Evolutionary conservation across 148 eudicot species (phyloP), one percentile per base, ranked within the genome.

Genomic region (Rhododendron henanense): DNA sequence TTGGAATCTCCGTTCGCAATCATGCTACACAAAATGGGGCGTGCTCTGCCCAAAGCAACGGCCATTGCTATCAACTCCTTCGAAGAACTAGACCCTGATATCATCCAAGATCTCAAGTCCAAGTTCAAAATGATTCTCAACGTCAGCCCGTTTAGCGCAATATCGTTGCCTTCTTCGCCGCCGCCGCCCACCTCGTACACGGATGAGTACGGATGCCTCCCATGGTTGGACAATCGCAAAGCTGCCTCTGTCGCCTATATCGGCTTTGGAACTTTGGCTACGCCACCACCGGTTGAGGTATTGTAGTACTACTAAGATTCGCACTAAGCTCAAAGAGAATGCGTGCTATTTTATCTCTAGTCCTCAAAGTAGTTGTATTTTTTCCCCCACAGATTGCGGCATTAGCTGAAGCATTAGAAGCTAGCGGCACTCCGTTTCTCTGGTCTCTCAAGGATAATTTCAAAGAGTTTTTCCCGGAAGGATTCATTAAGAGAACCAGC

Each of bases 321-420:
- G n/a, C 31, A 2, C 63, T 18, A 18, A 18, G 21, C 28, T 65
- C 3, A n/a, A 65, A 2, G 31, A 23, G 1, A n/a, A n/a, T n/a
- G 31, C 13, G 1, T 41, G 50, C 50, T 25, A 10, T 25, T 28
- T 67, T 67, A 23, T 67, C 33, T 67, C 14, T 67, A 25, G 33
- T 25, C 35, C 2, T 67, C 2, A 33, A 31, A 71, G 3, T 57
- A 6, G 1, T 15, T 73, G 1, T 73, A 33, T 4, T 15, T 74
- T 14, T 28, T 33, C 35, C 5, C 73, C 11, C 14, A 35, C 44
- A 74, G 78, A 57, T 90, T 4, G 85, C 47, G 9, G 93, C 92
- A 51, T 9, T 93, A 25, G 93, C 93, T 3, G 92, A 88, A 80
- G 95, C 92, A 35, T 85, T 95, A 0, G 93, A 91, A 82, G 86